These are phyloP conservation scores for Chaetomium fimeti DNA, from an alignment of 495 filamentous ascomycete genomes.

Conservation along the genomic window DNA sequence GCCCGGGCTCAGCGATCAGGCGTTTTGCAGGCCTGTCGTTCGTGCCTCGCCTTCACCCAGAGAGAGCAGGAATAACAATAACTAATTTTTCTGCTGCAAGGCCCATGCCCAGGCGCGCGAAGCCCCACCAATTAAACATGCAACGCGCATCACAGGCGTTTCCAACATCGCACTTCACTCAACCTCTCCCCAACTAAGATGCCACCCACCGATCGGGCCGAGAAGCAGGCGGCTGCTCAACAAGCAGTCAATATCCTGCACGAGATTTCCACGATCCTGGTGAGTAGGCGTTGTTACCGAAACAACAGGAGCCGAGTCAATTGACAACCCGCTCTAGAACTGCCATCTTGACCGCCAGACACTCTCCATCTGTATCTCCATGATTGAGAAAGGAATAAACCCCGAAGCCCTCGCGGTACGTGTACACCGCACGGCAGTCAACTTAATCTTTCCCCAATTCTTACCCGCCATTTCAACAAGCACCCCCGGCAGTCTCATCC, in stretches of 20 bases:
- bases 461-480: background rate
- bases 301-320: background rate
- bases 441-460: background rate
- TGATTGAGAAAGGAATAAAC: constrained; percentile 96
- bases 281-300: constrained; percentile 37
- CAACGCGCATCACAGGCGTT: background rate
- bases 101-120: background rate
- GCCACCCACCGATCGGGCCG: constrained; percentile 22
- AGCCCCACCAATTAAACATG: constrained; percentile 20
- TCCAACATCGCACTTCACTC: constrained; percentile 11
- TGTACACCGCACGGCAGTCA: constrained; percentile 17
- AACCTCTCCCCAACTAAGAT: constrained; percentile 13
- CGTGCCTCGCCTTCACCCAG: constrained; percentile 24
- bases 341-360: constrained; percentile 86
- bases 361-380: constrained; percentile 88
- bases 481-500: no score
- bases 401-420: constrained; percentile 91
- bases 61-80: constrained; percentile 5
- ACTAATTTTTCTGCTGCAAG: background rate
- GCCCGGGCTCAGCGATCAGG: constrained; percentile 26
- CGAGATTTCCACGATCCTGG: constrained; percentile 87
- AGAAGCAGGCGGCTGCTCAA: constrained; percentile 84
- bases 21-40: constrained; percentile 17
- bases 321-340: constrained; percentile 60
- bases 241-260: constrained; percentile 94